Percentiles rank a stretch among this genome's conserved stretches.
Conservation (phyloP, 176 grass and related monocot species). For the Bonia amplexicaulis region DNA sequence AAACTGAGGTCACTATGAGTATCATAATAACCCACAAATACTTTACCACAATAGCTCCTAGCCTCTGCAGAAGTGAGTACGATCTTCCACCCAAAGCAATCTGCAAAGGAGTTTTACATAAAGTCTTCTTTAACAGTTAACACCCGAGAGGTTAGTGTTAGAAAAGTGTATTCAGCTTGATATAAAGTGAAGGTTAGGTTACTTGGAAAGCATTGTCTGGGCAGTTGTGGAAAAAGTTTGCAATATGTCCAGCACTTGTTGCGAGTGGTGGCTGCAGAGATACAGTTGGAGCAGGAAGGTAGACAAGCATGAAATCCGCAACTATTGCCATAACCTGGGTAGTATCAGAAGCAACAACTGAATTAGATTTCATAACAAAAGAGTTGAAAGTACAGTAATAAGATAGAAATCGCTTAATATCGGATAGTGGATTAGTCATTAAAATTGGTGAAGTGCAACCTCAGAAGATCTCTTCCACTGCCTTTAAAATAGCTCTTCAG, state of each 20-base stretch:
- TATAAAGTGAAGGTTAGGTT: slow-evolving; percentile 4
- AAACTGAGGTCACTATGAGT: neutral
- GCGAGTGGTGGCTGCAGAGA: slow-evolving; percentile 64
- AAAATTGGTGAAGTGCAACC: neutral
- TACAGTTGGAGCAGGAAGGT: slow-evolving; percentile 92
- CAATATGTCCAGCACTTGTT: slow-evolving; percentile 56
- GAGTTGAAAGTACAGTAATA: neutral
- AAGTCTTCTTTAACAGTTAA: neutral
- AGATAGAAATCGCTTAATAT: neutral
- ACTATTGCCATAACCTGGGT: slow-evolving; percentile 84
- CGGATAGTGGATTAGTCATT: neutral
- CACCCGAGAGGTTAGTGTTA: neutral
- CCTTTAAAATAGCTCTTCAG: neutral
- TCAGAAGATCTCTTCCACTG: neutral
- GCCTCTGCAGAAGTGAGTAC: slow-evolving; percentile 74
- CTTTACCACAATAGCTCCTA: slow-evolving; percentile 86
- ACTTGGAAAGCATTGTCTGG: slow-evolving; percentile 97
- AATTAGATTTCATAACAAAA: slow-evolving; percentile 2
- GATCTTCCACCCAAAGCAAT: slow-evolving; percentile 79
- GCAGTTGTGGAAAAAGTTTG: slow-evolving; percentile 74
- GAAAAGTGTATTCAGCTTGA: neutral
- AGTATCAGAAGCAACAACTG: neutral
- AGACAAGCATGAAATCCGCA: slow-evolving; percentile 95
- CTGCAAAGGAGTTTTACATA: slow-evolving; percentile 28
- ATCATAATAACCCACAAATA: slow-evolving; percentile 1